These are phyloP conservation scores for Anthracocystis panici-leucophaei DNA, from an alignment of 1,284 basidiomycete species.

Conservation along the genomic window DNA sequence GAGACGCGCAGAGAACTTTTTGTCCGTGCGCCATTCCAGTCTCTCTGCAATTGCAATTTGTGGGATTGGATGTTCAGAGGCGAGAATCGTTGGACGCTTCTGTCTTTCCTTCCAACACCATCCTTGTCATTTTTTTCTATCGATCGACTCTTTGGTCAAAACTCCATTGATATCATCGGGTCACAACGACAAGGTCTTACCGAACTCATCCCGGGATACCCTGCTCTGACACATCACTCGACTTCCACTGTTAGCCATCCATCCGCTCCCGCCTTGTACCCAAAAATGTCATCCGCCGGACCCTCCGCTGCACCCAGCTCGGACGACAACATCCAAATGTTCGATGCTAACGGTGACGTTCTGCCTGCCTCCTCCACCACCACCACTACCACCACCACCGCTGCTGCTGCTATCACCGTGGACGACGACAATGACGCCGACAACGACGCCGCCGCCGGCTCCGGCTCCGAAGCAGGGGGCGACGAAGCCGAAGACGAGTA, in stretches of 20 bases:
- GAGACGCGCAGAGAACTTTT: background rate
- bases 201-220: too few species aligned
- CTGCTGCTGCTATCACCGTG: background rate
- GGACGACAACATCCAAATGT: conserved; percentile 38
- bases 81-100: background rate
- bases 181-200: too few species aligned
- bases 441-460: conserved; percentile 6
- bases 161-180: too few species aligned
- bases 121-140: too few species aligned
- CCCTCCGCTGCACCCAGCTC: conserved; percentile 13
- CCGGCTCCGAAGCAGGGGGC: too few species aligned
- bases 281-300: conserved; percentile 15
- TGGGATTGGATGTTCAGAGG: background rate
- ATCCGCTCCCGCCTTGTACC: background rate
- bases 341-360: conserved; percentile 16
- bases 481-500: conserved; percentile 47
- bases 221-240: background rate
- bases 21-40: conserved; percentile 5
- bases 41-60: background rate
- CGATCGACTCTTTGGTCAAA: too few species aligned
- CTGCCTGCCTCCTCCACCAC: conserved; percentile 5
- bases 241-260: background rate
- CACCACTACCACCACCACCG: conserved; percentile 2
- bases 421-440: conserved; percentile 6
- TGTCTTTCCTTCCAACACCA: conserved; percentile 2